These are phyloP conservation scores for Ilyonectria mors-panacis DNA, from an alignment of 2,329 filamentous ascomycete species.

Conservation along the genomic window DNA sequence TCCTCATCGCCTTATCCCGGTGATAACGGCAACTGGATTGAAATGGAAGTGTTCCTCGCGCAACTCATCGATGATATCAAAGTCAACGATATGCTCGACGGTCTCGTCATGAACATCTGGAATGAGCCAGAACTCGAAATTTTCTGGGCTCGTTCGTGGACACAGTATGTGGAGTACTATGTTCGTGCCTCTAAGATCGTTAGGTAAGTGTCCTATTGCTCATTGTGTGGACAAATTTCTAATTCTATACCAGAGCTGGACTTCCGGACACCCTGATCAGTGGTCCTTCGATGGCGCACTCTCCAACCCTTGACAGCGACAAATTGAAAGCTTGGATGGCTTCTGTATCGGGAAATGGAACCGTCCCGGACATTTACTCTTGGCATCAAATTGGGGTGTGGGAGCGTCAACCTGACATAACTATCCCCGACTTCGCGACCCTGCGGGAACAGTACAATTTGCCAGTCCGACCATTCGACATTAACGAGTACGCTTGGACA, in stretches of 20 bases:
- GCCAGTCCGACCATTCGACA: not conserved
- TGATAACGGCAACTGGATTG: constrained; percentile 7
- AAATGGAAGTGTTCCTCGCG: not conserved
- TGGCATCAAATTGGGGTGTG: constrained; percentile 14
- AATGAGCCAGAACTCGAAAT: constrained; percentile 7
- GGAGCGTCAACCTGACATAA: constrained; percentile 9
- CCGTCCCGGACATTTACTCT: constrained; percentile 1
- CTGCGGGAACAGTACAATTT: not conserved
- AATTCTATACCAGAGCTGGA: not conserved
- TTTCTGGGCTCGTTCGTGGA: constrained; percentile 3
- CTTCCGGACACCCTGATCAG: constrained; percentile 3
- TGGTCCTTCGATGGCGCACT: constrained; percentile 8
- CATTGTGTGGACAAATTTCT: not conserved
- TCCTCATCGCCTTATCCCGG: not conserved
- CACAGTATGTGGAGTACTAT: constrained; percentile 10
- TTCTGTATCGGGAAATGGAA: not conserved
- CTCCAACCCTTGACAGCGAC: not conserved
- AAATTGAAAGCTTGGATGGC: constrained; percentile 4
- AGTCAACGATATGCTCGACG: constrained; percentile 1
- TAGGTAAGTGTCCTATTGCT: not conserved
- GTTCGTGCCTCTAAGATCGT: constrained; percentile 3
- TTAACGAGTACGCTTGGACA: constrained; percentile 14
- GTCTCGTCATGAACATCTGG: constrained; percentile 9
- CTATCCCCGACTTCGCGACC: not conserved
- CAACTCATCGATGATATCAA: constrained; percentile 5